Evolutionary conservation across 192 early-diverging fungal species (phyloP), one percentile per base, ranked within the genome.

Genomic region (Podochytrium sp.): DNA sequence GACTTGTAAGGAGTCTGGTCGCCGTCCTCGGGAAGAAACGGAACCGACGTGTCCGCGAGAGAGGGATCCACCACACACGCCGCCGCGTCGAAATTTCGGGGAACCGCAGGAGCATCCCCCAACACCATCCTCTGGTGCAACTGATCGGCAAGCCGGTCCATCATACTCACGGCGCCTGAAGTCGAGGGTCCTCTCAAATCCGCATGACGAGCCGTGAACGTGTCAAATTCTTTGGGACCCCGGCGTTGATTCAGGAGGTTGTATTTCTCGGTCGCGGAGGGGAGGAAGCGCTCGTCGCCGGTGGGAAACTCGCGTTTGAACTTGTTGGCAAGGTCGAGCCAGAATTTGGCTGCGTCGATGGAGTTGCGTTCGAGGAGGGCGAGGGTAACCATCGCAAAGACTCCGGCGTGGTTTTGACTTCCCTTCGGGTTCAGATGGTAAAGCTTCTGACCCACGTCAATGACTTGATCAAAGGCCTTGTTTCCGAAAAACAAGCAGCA

Each of bases 21-120:
- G 12, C 58, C 58, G 32, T 61, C 58, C 18, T 61, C 58, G 7
- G 52, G 52, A 55, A 55, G 52, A 7, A 55, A 55, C 20, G 52
- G 52, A 23, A 55, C 23, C 20, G 52, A 55, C 7, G 16, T 10
- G 30, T 55, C 10, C 16, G 30, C 30, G 20, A 27, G 7, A 23
- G 23, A 27, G 20, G 52, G 25, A 25, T 55, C 52, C 25, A 55
- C 52, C 20, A 23, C 5, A 23, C 52, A 23, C 30, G 20, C 30
- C 52, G 20, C 30, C 52, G 30, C 7, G 23, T 55, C 25, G 23
- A 55, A 23, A 7, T 55, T 55, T 23, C 7, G 52, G 7, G 52
- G 25, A 0, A 7, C 5, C 7, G 30, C 10, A 6, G 52, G 30
- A 0, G 10, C 52, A 23, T 55, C 52, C 52, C n/a, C n/a, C n/a